Evolutionary conservation across 1,284 basidiomycete genomes (phyloP).

Genomic region (Gomphus bonarii): DNA sequence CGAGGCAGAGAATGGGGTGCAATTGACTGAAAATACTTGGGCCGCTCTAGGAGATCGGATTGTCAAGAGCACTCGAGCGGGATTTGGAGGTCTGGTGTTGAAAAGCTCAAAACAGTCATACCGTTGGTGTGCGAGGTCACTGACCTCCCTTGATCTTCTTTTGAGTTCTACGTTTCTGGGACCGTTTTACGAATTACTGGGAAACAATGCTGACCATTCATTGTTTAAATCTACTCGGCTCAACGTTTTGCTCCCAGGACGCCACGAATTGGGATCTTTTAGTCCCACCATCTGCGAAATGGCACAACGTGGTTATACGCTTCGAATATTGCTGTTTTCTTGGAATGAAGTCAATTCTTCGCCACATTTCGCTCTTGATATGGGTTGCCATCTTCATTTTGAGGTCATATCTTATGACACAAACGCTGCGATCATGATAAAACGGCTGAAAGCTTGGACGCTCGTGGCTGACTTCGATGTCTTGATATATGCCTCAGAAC

Average conservation of each 20-base stretch:
- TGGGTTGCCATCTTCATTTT: conserved; percentile 14
- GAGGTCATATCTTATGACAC: conserved; percentile 8
- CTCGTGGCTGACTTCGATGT: conserved; percentile 17
- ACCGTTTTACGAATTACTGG: background rate
- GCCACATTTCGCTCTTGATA: background rate
- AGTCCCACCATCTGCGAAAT: conserved; percentile 37
- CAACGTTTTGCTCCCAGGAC: conserved; percentile 27
- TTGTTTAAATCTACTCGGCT: conserved; percentile 18
- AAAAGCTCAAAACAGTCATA: conserved; percentile 17
- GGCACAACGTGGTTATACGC: conserved; percentile 24
- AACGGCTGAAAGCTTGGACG: conserved; percentile 4
- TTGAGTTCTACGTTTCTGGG: background rate
- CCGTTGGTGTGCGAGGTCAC: background rate
- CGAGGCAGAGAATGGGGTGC: conserved; percentile 15
- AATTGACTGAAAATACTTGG: conserved; percentile 29
- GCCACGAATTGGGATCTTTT: conserved; percentile 31
- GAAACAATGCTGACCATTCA: background rate
- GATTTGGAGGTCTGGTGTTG: conserved; percentile 24
- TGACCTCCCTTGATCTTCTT: background rate
- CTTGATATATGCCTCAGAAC: conserved; percentile 12
- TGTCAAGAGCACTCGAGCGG: conserved; percentile 17
- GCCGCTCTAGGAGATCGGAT: conserved; percentile 28
- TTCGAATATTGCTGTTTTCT: conserved; percentile 26
- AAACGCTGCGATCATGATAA: background rate
- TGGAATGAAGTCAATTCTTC: background rate